phyloP scores from a whole-genome alignment of 257 asterid species.

The Gentiana macrophylla region DNA sequence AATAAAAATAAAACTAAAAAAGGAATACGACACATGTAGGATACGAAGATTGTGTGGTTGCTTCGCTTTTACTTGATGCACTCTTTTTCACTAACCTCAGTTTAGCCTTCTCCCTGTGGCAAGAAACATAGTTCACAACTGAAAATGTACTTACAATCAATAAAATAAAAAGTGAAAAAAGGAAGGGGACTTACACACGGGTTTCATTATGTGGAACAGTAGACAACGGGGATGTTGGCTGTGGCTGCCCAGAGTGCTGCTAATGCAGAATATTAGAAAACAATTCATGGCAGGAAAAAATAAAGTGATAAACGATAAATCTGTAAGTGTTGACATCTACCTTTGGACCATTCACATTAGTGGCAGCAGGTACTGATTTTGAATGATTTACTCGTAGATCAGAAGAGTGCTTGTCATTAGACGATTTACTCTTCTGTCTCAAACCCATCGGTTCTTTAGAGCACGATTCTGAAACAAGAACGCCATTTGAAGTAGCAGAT shows the following conservation, averaged over 20 bases:
- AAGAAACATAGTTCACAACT: neutral
- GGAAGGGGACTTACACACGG: slow-evolving; percentile 17
- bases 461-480: slow-evolving; percentile 10
- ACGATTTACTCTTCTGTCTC: slow-evolving; percentile 24
- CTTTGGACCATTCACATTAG: slow-evolving; percentile 15
- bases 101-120: slow-evolving; percentile 21
- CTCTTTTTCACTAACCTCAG: slow-evolving; percentile 26
- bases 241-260: slow-evolving; percentile 28
- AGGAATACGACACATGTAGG: slow-evolving; percentile 2
- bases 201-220: slow-evolving; percentile 17
- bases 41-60: slow-evolving; percentile 23
- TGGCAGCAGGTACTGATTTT: slow-evolving; percentile 12
- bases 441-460: slow-evolving; percentile 11
- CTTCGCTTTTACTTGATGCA: slow-evolving; percentile 20
- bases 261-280: slow-evolving; percentile 8
- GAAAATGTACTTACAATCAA: too few species aligned
- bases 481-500: slow-evolving; percentile 20
- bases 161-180: neutral
- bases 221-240: slow-evolving; percentile 11
- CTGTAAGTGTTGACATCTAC: slow-evolving; percentile 7
- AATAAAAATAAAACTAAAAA: neutral
- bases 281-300: slow-evolving; percentile 6
- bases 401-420: slow-evolving; percentile 15
- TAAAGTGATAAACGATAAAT: neutral
- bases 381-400: slow-evolving; percentile 6